A percentile compares a stretch with the other conserved stretches of the same genome.
Evolutionary conservation across 768 basidiomycete species (phyloP).

Genomic region (Mycena floridula): DNA sequence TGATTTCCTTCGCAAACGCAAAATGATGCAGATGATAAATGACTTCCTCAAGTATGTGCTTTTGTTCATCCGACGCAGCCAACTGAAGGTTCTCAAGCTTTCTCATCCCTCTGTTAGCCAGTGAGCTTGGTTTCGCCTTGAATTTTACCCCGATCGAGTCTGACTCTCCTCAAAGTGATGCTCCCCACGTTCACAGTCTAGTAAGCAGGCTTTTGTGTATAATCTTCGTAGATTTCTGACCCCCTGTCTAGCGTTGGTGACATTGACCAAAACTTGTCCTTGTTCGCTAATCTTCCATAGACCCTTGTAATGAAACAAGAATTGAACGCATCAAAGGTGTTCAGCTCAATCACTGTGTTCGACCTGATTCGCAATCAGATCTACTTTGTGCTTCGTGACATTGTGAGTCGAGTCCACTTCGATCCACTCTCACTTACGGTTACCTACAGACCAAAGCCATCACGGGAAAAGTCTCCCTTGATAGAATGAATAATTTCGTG

Average conservation of each 20-base stretch:
- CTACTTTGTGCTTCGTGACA: conserved; percentile 15
- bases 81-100: conserved; percentile 19
- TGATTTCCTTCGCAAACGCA: conserved; percentile 28
- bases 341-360: conserved; percentile 35
- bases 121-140: too few relatives aligned
- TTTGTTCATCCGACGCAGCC: neutral
- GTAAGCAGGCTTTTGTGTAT: conserved; percentile 2
- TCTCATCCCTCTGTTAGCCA: conserved; percentile 40
- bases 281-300: neutral
- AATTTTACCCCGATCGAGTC: too few relatives aligned
- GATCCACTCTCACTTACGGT: too few relatives aligned
- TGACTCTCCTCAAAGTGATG: too few relatives aligned
- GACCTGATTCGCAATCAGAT: conserved; percentile 35
- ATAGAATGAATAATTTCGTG: conserved; percentile 43
- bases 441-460: neutral
- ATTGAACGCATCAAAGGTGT: conserved; percentile 13
- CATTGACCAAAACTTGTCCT: neutral
- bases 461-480: conserved; percentile 42
- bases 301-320: conserved; percentile 5
- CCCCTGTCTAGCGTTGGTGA: neutral
- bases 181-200: conserved; percentile 34
- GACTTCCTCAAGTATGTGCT: conserved; percentile 3
- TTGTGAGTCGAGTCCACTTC: too few relatives aligned
- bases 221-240: conserved; percentile 1
- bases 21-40: conserved; percentile 32